Conservation (phyloP, 2,329 filamentous ascomycete genomes). For the Aspergillus sp. region DNA sequence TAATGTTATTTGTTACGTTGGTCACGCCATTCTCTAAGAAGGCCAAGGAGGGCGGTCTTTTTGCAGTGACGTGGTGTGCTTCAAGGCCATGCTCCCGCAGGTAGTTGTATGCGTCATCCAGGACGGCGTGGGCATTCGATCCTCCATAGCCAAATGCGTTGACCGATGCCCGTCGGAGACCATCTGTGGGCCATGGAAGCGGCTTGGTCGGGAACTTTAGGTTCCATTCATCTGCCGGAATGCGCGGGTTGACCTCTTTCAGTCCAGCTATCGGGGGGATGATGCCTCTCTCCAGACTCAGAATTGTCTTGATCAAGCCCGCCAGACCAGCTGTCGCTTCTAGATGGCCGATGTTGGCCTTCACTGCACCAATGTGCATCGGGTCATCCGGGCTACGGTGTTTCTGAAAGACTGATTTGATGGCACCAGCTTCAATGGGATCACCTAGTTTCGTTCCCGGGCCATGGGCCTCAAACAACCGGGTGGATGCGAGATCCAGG, state of each 20-base stretch:
- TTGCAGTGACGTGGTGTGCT: no score
- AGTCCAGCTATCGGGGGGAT: conserved; percentile 24
- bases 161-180: conserved; percentile 23
- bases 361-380: conserved; percentile 22
- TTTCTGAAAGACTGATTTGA: conserved; percentile 4
- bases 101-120: conserved; percentile 12
- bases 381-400: not conserved
- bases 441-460: conserved; percentile 20
- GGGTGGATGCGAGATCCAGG: not conserved
- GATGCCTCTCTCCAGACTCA: conserved; percentile 19
- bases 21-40: not conserved
- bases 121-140: conserved; percentile 14
- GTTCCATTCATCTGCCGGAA: conserved; percentile 22
- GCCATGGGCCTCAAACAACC: conserved; percentile 11
- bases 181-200: conserved; percentile 21
- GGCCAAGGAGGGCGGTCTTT: no score
- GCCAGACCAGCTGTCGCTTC: conserved; percentile 20
- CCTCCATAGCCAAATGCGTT: conserved; percentile 24
- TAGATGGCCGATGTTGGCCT: conserved; percentile 26
- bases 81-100: not conserved
- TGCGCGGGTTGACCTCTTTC: conserved; percentile 25
- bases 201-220: conserved; percentile 17
- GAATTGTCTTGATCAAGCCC: conserved; percentile 19
- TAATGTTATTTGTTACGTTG: no score
- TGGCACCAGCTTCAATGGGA: not conserved